A percentile compares a stretch with the other conserved stretches of the same genome.
Evolutionary conservation across 768 basidiomycete genomes (phyloP).

Genomic region (Fibroporia radiculosa): DNA sequence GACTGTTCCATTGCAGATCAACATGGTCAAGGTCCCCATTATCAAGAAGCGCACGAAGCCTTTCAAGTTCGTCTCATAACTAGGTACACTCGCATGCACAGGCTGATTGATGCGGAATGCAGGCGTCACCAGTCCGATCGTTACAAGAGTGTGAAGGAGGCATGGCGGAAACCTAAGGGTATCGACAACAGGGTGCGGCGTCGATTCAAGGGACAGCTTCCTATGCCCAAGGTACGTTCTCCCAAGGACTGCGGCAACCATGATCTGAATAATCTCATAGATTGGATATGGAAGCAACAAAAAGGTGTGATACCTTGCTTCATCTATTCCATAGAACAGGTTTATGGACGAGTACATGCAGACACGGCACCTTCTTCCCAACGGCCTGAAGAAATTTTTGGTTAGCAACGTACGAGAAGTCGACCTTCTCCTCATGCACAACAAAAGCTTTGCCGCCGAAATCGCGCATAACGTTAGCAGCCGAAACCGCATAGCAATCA

Average conservation of each 20-base stretch:
- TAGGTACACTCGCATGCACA: not conserved
- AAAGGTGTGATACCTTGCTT: slow-evolving; percentile 41
- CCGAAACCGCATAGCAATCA: slow-evolving; percentile 86
- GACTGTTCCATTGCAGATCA: slow-evolving; percentile 19
- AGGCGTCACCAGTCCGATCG: slow-evolving; percentile 99
- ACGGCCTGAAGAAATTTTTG: slow-evolving; percentile 92
- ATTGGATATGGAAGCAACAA: slow-evolving; percentile 90
- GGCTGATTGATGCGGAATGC: slow-evolving; percentile 7
- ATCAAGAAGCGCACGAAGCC: slow-evolving; percentile 96
- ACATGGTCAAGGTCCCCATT: slow-evolving; percentile 56
- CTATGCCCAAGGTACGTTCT: slow-evolving; percentile 89
- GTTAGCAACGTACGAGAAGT: slow-evolving; percentile 92
- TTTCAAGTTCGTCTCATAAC: slow-evolving; percentile 73
- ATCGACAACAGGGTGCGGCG: slow-evolving; percentile 97
- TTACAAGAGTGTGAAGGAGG: slow-evolving; percentile 93
- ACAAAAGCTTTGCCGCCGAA: slow-evolving; percentile 91
- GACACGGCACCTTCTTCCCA: slow-evolving; percentile 95
- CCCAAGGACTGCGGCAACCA: no score
- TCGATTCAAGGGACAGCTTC: slow-evolving; percentile 89
- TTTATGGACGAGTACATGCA: no score
- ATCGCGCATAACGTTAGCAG: slow-evolving; percentile 95
- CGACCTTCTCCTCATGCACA: slow-evolving; percentile 96
- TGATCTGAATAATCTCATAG: slow-evolving; percentile 26
- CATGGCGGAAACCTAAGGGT: slow-evolving; percentile 99
- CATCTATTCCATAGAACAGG: no score